phyloP scores from a whole-genome alignment of 306 rosid species.

The Prunus kanzakura region DNA sequence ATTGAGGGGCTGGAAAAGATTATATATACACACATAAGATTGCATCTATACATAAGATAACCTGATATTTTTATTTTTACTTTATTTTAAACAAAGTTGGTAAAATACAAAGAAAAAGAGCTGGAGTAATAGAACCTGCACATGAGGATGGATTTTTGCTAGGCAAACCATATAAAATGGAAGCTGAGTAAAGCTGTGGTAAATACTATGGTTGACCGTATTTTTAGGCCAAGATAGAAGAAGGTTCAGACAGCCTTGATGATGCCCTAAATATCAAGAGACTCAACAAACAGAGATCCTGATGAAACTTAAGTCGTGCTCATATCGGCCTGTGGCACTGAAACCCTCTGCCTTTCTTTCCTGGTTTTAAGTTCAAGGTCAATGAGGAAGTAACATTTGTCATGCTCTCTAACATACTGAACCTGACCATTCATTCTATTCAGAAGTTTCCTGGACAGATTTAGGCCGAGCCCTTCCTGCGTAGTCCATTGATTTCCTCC shows the following conservation, averaged over 20 bases:
- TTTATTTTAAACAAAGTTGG: background rate
- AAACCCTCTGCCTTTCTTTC: conserved; percentile 30
- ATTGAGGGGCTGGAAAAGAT: no score
- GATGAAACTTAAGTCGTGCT: conserved; percentile 17
- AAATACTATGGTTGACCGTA: no score
- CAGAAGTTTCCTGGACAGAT: conserved; percentile 67
- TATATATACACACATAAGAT: no score
- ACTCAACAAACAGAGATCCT: background rate
- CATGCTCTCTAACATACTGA: conserved; percentile 56
- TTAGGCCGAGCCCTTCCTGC: conserved; percentile 68
- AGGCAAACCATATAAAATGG: background rate
- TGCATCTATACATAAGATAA: no score
- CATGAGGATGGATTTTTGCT: background rate
- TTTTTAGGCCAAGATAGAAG: background rate
- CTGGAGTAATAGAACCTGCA: background rate
- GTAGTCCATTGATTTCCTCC: conserved; percentile 57
- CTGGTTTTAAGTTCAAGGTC: conserved; percentile 51
- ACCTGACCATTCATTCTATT: conserved; percentile 62
- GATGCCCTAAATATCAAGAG: background rate
- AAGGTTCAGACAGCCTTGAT: background rate
- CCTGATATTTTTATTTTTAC: background rate
- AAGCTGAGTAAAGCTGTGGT: background rate
- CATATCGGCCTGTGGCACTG: conserved; percentile 21
- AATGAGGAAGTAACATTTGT: conserved; percentile 60
- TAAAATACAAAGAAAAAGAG: background rate